phyloP scores from a whole-genome alignment of 2,329 filamentous ascomycete species.

The Fusarium bactridioides region DNA sequence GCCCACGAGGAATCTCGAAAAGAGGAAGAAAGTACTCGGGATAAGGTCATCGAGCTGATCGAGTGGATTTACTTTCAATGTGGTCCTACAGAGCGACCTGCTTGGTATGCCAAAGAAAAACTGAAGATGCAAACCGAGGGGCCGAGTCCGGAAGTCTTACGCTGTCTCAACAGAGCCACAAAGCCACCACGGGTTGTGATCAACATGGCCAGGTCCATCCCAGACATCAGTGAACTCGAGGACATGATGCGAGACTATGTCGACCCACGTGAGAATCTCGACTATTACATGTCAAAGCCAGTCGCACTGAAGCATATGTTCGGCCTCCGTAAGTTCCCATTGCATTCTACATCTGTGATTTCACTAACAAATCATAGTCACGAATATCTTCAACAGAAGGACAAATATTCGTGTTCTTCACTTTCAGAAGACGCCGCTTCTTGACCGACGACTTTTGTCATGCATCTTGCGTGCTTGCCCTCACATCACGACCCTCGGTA shows the following conservation, averaged over 20 bases:
- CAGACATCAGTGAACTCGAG: not conserved
- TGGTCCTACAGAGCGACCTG: not conserved
- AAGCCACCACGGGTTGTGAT: not conserved
- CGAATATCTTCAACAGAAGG: slow-evolving; percentile 25
- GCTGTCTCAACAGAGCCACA: not conserved
- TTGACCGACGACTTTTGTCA: slow-evolving; percentile 47
- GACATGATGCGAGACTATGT: not conserved
- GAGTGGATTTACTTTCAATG: not conserved
- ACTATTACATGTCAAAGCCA: slow-evolving; percentile 19
- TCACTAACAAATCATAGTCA: slow-evolving; percentile 38
- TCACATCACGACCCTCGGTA: slow-evolving; percentile 44
- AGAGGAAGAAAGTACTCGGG: not conserved
- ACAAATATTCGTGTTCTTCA: slow-evolving; percentile 39
- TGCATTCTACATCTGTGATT: not conserved
- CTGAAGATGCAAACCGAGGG: not conserved
- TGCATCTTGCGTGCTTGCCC: slow-evolving; percentile 47
- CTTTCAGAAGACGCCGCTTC: slow-evolving; percentile 42
- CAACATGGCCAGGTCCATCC: slow-evolving; percentile 12
- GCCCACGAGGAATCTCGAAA: not conserved
- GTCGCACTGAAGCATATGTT: slow-evolving; percentile 10
- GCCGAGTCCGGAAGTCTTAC: not conserved
- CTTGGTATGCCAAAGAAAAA: not conserved
- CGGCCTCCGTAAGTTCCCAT: slow-evolving; percentile 35
- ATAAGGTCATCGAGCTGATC: not conserved
- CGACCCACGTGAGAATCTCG: not conserved